Evolutionary conservation across 1,284 basidiomycete species (phyloP).

Genomic region (Cystobasidium sp.): DNA sequence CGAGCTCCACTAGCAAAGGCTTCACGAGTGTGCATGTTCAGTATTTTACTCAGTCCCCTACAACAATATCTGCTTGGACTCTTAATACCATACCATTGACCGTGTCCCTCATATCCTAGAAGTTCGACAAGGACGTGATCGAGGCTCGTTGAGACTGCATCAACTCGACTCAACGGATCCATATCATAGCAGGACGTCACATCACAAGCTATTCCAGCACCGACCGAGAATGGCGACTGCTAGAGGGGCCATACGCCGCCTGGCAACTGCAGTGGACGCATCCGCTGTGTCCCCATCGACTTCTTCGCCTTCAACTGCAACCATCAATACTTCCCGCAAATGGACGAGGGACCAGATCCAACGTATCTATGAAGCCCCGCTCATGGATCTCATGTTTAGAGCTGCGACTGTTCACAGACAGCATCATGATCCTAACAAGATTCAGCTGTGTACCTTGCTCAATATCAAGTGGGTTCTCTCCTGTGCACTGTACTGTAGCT

Average conservation of each 20-base stretch:
- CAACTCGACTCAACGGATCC: not conserved
- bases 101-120: too few relatives aligned
- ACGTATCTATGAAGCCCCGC: conserved; percentile 73
- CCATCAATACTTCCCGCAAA: not conserved
- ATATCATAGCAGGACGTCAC: not conserved
- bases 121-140: too few relatives aligned
- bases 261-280: conserved; percentile 38
- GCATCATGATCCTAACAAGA: conserved; percentile 83
- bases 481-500: conserved; percentile 58
- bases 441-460: conserved; percentile 97
- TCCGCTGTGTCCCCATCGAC: not conserved
- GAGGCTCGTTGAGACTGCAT: conserved; percentile 1
- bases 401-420: conserved; percentile 77
- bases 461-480: conserved; percentile 78
- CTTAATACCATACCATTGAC: too few relatives aligned
- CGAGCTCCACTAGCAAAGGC: too few relatives aligned
- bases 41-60: too few relatives aligned
- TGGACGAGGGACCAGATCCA: conserved; percentile 76
- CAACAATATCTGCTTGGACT: too few relatives aligned
- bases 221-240: conserved; percentile 11
- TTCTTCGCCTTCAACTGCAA: not conserved
- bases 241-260: conserved; percentile 13
- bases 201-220: not conserved
- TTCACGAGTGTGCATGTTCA: too few relatives aligned
- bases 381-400: conserved; percentile 84